Evolutionary conservation across 495 filamentous ascomycete species (phyloP), one percentile per base, ranked within the genome.

Genomic region (Hypoxylon fragiforme): DNA sequence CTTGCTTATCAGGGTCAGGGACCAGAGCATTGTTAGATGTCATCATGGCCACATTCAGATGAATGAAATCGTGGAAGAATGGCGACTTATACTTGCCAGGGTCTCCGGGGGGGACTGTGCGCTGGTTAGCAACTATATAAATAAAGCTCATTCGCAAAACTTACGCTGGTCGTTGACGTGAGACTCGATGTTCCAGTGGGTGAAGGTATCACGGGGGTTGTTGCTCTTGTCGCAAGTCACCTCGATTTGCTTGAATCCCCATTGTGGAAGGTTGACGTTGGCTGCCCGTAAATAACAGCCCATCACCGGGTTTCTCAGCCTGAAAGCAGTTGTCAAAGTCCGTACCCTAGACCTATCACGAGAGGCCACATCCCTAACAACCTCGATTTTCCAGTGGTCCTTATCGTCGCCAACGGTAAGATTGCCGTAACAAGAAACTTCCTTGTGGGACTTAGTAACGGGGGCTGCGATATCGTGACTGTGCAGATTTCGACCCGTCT

Each of bases 211-310:
- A 21, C 84, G 77, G 1, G 91, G 90, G 63, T 92, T 92, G 75
- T 97, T 97, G 58, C 88, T 85, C 77, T 97, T 97, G 52, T 83
- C 82, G 72, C 94, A 98, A 13, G 91, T 96, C 18, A 91, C 90
- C 74, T 98, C 94, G 62, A 97, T 97, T 71, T 98, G 94, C 77
- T 98, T 98, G 82, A 98, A 98, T 52, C 94, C 94, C 94, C 94
- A 98, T 66, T 97, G 94, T 16, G 94, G 94, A 46, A 98, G 80
- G 70, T 97, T 97, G 63, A 91, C 87, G 62, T 96, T 98, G 57
- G 92, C 95, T 47, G 94, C 94, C 47, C 95, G 85, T 18, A 98
- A 80, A 68, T 97, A 98, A 71, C 94, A 98, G 46, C 90, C 90
- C 47, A 97, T 76, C 37, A 81, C 78, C 28, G 84, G 81, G 64